Base-by-base conservation (phyloP, 2,329 filamentous ascomycete species). In the Fusarium dlaminii region DNA sequence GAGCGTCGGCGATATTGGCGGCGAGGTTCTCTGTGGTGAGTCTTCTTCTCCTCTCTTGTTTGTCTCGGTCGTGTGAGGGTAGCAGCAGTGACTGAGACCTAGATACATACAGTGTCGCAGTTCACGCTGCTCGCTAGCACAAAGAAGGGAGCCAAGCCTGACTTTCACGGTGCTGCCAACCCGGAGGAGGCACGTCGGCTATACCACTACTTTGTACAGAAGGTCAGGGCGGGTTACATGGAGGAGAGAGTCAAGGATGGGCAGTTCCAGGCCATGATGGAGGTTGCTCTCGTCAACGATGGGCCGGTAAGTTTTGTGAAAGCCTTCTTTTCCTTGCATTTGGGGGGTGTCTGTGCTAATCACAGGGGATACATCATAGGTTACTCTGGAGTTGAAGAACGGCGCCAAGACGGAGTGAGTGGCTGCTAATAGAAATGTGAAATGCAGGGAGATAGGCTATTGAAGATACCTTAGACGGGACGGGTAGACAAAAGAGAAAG, bases 201-300 rank as follows among this genome's bases (percentile, higher is more conserved):
- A 12, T 99, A 98, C 81, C 90, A 95, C 63, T 87, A 92, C 80
- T 98, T 99, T 84, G 90, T 95, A 76, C 85, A 89, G 57, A 93
- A 93, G 77, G 90, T 98, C 46, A 89, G 91, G 77, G 87, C 91
- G 61, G 87, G 90, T 6, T 97, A 98, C 81, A 82, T 86, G 10
- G 82, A 89, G 12, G 93, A 94, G 14, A 91, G 88, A 73, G 95
- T 99, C 66, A 95, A 98, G 81, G 92, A 99, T 81, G 96, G 97
- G n/a, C 91, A 96, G 36, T 99, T 99, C 82, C 96, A 98, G 80
- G 96, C 96, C 56, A 98, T 97, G 95, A 99, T 99, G 96, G 93
- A 98, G 80, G 96, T 99, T 66, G 93, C 93, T 55, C 84, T 98
- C 36, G 91, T 98, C 56, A 98, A 98, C 76, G 96, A 98, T 76